Evolutionary conservation across 1,139 yeast genomes (phyloP).

Genomic region (Tardiomyces blankii): DNA sequence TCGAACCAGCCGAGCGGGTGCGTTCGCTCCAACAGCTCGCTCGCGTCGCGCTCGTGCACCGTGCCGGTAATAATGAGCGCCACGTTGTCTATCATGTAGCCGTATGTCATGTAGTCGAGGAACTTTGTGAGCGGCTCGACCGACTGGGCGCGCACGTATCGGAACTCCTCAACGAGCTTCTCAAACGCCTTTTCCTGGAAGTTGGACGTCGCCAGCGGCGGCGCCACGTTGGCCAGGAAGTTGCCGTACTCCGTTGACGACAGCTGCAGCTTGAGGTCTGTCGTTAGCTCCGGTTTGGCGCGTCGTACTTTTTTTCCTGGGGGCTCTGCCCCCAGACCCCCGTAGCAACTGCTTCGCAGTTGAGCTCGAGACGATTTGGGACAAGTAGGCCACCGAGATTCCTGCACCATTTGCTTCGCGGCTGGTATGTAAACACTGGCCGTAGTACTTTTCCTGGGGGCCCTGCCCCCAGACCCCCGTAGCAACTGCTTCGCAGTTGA

Average conservation of each 20-base stretch:
- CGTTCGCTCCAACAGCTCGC: slow-evolving; percentile 78
- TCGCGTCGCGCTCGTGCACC: slow-evolving; percentile 83
- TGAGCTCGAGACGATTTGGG: too few relatives aligned
- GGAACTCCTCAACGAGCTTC: slow-evolving; percentile 73
- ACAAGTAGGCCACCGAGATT: too few relatives aligned
- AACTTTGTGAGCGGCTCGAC: slow-evolving; percentile 70
- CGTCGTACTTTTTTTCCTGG: too few relatives aligned
- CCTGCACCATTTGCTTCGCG: too few relatives aligned
- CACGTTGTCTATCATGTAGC: slow-evolving; percentile 98
- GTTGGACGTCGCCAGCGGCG: slow-evolving; percentile 70
- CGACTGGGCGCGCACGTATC: slow-evolving; percentile 75
- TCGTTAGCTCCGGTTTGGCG: too few relatives aligned
- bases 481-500: too few relatives aligned
- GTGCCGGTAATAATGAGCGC: slow-evolving; percentile 95
- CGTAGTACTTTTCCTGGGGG: too few relatives aligned
- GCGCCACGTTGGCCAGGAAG: slow-evolving; percentile 71
- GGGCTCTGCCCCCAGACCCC: too few relatives aligned
- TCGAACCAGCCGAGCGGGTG: slow-evolving; percentile 99
- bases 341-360: too few relatives aligned
- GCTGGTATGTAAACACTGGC: too few relatives aligned
- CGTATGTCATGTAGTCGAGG: slow-evolving; percentile 85
- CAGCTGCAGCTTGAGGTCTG: slow-evolving; percentile 79
- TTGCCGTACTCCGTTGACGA: slow-evolving; percentile 95
- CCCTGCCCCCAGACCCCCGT: too few relatives aligned
- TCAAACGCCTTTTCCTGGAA: slow-evolving; percentile 71